Base-by-base conservation (phyloP, 345 rosid genomes). In the Microthlaspi erraticum region DNA sequence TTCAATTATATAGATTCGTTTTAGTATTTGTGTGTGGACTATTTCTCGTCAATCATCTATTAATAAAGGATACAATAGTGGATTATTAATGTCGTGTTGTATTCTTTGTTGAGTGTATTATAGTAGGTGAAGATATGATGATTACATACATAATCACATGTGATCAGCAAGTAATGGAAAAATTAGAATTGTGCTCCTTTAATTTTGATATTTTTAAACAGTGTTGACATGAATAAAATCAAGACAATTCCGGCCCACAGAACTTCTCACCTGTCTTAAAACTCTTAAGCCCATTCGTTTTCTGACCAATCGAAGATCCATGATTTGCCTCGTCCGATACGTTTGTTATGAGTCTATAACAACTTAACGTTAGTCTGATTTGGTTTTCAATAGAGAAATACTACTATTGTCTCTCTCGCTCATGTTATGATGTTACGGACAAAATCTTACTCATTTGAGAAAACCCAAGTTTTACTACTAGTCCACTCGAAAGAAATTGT, bases 221-320 rank as follows among this genome's bases (percentile, higher is more conserved):
- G 59, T 53, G 19, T 53, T 16, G 55, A 54, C 20, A n/a, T 17
- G 43, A 10, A 10, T 13, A 42, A 8, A 31, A 31, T 10, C 7
- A 31, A 53, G 34, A 43, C 36, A 46, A 7, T 9, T 26, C 39
- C 36, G 31, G 65, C 73, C 73, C 73, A 58, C 2, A 14, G 0
- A 57, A 46, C 31, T 57, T 34, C 18, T 4, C 3, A 34, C 57
- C 38, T 20, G 17, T 18, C 57, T 12, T 45, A 10, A 37, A n/a
- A 26, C 54, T 44, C 23, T 10, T 6, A 13, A 52, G 65, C 65
- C 73, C 73, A 69, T 10, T 68, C 1, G 33, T 55, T 56, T 56
- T 38, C 6, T 44, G 55, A 52, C 49, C 14, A 46, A 8, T 12
- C 1, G 8, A 2, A 29, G 29, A 54, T 14, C 41, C 41, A 14